These are phyloP conservation scores for Xylariaceae sp. DNA, from an alignment of 2,329 filamentous ascomycete genomes.

Conservation along the genomic window DNA sequence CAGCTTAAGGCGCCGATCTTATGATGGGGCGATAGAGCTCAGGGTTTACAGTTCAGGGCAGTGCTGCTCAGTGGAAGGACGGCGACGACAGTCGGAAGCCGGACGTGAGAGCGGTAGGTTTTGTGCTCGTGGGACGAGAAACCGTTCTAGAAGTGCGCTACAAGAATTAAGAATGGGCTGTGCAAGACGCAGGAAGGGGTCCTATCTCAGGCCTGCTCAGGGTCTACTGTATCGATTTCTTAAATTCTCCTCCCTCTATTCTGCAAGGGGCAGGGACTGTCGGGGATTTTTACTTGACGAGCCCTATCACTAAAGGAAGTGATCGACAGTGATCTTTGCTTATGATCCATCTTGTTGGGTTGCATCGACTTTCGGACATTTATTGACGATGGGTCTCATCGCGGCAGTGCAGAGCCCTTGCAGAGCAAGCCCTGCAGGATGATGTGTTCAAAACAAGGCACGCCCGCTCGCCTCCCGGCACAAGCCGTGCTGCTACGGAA, in stretches of 20 bases:
- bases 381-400: slow-evolving; percentile 22
- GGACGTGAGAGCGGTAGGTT: slow-evolving; percentile 11
- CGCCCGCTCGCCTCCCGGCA: slow-evolving; percentile 17
- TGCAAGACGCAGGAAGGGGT: too few relatives aligned
- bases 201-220: too few relatives aligned
- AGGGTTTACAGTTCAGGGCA: slow-evolving; percentile 11
- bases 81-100: too few relatives aligned
- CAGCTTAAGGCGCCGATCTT: slow-evolving; percentile 17
- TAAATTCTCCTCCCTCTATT: slow-evolving; percentile 8
- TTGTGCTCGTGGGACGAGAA: slow-evolving; percentile 3
- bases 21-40: slow-evolving; percentile 4
- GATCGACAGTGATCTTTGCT: slow-evolving; percentile 22
- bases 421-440: slow-evolving; percentile 24
- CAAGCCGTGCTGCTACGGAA: slow-evolving; percentile 19
- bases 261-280: slow-evolving; percentile 6
- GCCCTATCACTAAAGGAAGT: slow-evolving; percentile 13
- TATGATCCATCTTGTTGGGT: slow-evolving; percentile 15
- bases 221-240: slow-evolving; percentile 6
- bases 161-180: slow-evolving; percentile 21
- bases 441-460: slow-evolving; percentile 25
- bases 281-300: slow-evolving; percentile 1
- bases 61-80: too few relatives aligned
- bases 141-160: slow-evolving; percentile 4
- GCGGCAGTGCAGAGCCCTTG: slow-evolving; percentile 32
- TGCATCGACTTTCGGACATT: slow-evolving; percentile 22